phyloP scores from a whole-genome alignment of 768 basidiomycete genomes.

The Cystofilobasidium bisporidii region DNA sequence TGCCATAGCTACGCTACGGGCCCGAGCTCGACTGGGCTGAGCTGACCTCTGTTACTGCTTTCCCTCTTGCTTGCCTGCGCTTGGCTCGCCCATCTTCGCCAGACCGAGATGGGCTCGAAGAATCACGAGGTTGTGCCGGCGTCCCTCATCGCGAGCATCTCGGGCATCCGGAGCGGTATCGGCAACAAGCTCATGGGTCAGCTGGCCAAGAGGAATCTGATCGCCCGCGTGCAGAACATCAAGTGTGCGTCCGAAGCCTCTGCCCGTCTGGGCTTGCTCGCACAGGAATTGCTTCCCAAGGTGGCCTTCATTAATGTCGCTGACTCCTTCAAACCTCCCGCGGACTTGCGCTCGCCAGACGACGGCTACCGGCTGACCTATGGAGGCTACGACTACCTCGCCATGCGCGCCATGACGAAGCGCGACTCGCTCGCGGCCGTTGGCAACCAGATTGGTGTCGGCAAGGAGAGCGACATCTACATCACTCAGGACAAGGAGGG shows the following conservation, averaged over 20 bases:
- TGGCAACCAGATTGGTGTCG: slow-evolving; percentile 95
- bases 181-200: slow-evolving; percentile 85
- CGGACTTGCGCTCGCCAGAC: slow-evolving; percentile 47
- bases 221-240: slow-evolving; percentile 78
- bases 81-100: background rate
- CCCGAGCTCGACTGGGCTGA: background rate
- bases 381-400: slow-evolving; percentile 94
- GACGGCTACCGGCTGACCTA: slow-evolving; percentile 96
- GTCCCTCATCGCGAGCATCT: slow-evolving; percentile 77
- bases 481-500: slow-evolving; percentile 78
- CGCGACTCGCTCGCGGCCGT: slow-evolving; percentile 79
- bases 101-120: slow-evolving; percentile 97
- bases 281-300: too few species aligned
- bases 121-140: slow-evolving; percentile 95
- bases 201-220: slow-evolving; percentile 81
- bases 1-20: background rate
- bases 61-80: background rate
- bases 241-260: slow-evolving; percentile 57
- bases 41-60: background rate
- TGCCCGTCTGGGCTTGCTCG: background rate
- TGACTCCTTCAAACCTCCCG: background rate
- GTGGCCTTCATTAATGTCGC: too few species aligned
- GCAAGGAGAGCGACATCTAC: slow-evolving; percentile 81
- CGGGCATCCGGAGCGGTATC: slow-evolving; percentile 81
- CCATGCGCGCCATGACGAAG: slow-evolving; percentile 85